Evolutionary conservation across 1,284 basidiomycete genomes (phyloP), one percentile per base, ranked within the genome.

Genomic region (Anthracocystis walkeri): DNA sequence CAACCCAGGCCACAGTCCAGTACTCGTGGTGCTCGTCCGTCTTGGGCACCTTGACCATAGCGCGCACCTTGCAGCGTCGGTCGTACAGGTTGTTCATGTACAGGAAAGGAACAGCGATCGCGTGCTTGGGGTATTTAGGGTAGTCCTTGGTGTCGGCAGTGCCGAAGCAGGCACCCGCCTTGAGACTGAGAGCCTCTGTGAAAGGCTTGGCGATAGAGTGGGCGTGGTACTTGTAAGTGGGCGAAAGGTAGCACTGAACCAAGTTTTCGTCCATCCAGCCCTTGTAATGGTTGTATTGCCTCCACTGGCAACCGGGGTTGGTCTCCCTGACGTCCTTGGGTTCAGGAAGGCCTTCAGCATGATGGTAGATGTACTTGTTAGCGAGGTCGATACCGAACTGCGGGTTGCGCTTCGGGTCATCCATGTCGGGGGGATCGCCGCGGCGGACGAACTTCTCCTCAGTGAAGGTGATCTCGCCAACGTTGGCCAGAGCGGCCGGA

Each of bases 51-150:
- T 75, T 65, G 72, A 75, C 65, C 40, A 76, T 38, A 20, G 65
- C 68, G 20, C 73, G 65, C 12, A 76, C 68, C 61, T 65, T 71
- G 73, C 73, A 71, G 38, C 68, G 64, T 20, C 73, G 53, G 52
- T 68, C 64, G 61, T 71, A 71, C 45, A 58, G 35, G 73, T 76
- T 76, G 61, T 65, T 71, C 35, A 76, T 49, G 73, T 65, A 76
- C 18, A 68, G 60, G 54, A 55, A 63, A 31, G 68, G 67, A 10
- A 67, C 52, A 16, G 40, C 21, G 31, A 75, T 75, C 29, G 55
- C 42, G 59, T 59, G 59, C 38, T 49, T 40, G 63, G 72, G 72
- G 0, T 52, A 29, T 2, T 12, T 23, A 20, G 61, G 66, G 62
- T 45, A 69, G 29, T 58, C 46, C 23, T 35, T 4, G 6, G 66